Evolutionary conservation across 192 early-diverging fungal species (phyloP), one percentile per base, ranked within the genome.

Genomic region (Linnemannia hyalina): DNA sequence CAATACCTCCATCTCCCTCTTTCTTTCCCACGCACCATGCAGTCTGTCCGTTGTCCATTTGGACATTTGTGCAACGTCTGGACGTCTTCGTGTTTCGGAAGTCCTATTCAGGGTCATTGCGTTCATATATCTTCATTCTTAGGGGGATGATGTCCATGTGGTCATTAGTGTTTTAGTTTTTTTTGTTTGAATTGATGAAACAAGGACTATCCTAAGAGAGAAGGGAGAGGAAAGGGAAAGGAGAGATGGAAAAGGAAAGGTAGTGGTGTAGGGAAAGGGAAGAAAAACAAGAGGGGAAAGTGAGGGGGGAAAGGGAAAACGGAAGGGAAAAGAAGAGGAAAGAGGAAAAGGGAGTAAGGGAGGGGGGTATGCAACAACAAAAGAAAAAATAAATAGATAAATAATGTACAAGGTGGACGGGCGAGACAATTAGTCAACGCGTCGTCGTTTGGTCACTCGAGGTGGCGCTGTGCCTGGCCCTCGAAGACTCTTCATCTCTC

Each of bases 401-500:
- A 70, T 41, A 47, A 49, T 38, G 42, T 63, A 47, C 46, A 52
- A 20, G 5, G 49, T 0, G 49, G 49, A 52, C 35, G 42, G 41
- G 16, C 13, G 7, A 9, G 16, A 52, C 6, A 7, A 13, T 55
- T 80, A 80, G 38, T 63, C 49, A n/a, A 77, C 54, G 47, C 82
- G 82, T 70, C 73, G 71, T 46, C 77, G 42, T 55, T 84, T 84
- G 41, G 73, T 75, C 47, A 84, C 82, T 23, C 82, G 82, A 3
- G 82, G 76, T 1, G 46, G 46, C 32, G 73, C 41, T 0, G 65
- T 35, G 26, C 63, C 46, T 18, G 20, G 60, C 10, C 76, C 76
- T 49, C 76, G 55, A 7, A 57, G 18, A 70, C 78, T 55, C 44
- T 77, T 73, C 26, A 75, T 18, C 46, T 79, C 82, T 16, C 75